Evolutionary conservation across 768 basidiomycete genomes (phyloP), one percentile per base, ranked within the genome.

Genomic region (Kwoniella bestiolae): DNA sequence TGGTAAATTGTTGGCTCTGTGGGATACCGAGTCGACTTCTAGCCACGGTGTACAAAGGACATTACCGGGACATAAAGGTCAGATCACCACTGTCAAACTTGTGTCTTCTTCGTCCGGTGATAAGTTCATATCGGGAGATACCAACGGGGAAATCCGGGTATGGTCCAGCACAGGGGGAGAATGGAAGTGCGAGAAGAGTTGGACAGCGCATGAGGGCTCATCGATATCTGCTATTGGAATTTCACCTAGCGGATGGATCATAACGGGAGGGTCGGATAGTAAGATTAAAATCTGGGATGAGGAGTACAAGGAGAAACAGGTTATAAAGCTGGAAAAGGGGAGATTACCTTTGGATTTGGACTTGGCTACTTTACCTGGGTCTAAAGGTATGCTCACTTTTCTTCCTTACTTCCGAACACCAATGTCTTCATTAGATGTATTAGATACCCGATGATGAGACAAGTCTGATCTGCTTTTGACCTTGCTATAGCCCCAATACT

Each of bases 201-300:
- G 85, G 2, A 81, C 87, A 64, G 91, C 88, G 0, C 94, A 97
- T 79, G 66, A 81, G 18, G 85, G 86, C 57, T 63, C 69, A 1
- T 85, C 91, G 0, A 85, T 97, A 29, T 89, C 91, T 12, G 84
- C 89, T 2, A 78, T 97, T 3, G 86, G 85, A 35, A 52, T 65
- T 29, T 41, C 61, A 23, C 56, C 68, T 2, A 34, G 41, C 9
- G 78, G 83, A 47, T 80, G 83, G 35, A 66, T 94, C 8, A 84
- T 89, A 2, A 92, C 91, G 0, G 93, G 91, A 0, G 88, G 90
- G 16, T 95, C 94, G 0, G 94, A 97, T 79, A 87, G 88, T 0
- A 82, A 82, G 1, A 84, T 94, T 46, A 92, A 90, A 79, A 83
- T 91, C 28, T 97, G 92, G 92, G 80, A 81, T 31, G 21, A 50